A percentile compares a stretch with the other conserved stretches of the same genome.
Conservation (phyloP, 805 yeast genomes). For the Yamadazyma sp. region DNA sequence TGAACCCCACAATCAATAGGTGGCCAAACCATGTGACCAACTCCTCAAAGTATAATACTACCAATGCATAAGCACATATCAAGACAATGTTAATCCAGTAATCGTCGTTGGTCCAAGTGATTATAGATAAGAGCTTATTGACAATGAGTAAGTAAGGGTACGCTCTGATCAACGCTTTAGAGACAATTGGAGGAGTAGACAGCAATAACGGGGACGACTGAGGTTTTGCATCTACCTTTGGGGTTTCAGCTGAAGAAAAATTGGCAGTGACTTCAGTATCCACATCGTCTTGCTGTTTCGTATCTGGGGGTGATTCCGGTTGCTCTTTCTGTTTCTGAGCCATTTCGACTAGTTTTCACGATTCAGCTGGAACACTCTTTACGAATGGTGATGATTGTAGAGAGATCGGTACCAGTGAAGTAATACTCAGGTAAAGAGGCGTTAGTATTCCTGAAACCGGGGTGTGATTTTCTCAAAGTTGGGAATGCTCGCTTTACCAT, state of each 20-base stretch:
- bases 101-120: slow-evolving; percentile 92
- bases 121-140: slow-evolving; percentile 64
- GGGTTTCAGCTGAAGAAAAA: slow-evolving; percentile 19
- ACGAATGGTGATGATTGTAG: no score
- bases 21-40: slow-evolving; percentile 83
- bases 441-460: no score
- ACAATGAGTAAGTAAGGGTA: slow-evolving; percentile 81
- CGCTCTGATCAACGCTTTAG: slow-evolving; percentile 76
- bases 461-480: no score
- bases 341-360: no score
- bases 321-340: slow-evolving; percentile 14
- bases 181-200: slow-evolving; percentile 88
- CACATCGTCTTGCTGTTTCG: slow-evolving; percentile 6
- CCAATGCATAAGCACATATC: slow-evolving; percentile 52
- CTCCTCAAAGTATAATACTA: slow-evolving; percentile 76
- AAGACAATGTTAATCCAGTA: slow-evolving; percentile 70
- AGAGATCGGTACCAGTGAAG: no score
- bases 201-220: slow-evolving; percentile 79
- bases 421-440: no score
- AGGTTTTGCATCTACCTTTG: slow-evolving; percentile 25
- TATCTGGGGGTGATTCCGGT: slow-evolving; percentile 9
- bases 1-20: slow-evolving; percentile 59
- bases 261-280: slow-evolving; percentile 28
- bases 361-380: no score
- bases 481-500: no score